phyloP scores from a whole-genome alignment of 2,329 filamentous ascomycete genomes.

The Aspergillus quadricinctus region DNA sequence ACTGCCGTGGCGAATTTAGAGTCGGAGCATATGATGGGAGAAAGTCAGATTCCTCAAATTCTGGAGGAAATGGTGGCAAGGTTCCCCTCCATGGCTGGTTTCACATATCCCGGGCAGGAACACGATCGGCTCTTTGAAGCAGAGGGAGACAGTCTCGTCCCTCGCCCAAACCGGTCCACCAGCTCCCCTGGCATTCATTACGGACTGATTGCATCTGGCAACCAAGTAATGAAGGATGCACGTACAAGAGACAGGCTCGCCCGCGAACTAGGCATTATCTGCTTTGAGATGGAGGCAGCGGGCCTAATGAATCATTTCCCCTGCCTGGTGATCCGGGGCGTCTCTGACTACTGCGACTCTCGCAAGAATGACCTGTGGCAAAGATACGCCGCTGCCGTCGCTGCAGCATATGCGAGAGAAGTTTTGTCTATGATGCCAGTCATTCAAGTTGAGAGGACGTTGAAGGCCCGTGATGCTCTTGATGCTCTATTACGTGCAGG shows the following conservation, averaged over 20 bases:
- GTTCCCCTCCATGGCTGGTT: no score
- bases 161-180: no score
- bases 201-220: neutral
- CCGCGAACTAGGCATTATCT: neutral
- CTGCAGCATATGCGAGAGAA: conserved; percentile 9
- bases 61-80: no score
- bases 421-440: neutral
- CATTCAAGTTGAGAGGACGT: neutral
- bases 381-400: conserved; percentile 5
- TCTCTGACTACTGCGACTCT: conserved; percentile 17
- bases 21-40: no score
- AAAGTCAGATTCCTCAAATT: no score
- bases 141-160: no score
- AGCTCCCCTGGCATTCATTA: no score
- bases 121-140: no score
- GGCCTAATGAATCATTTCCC: conserved; percentile 12
- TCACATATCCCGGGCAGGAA: no score
- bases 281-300: no score
- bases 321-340: conserved; percentile 13
- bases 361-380: conserved; percentile 14
- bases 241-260: neutral
- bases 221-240: neutral
- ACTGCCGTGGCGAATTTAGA: no score
- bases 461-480: neutral
- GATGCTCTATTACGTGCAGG: neutral